Percentiles rank a stretch among this genome's conserved stretches.
phyloP scores from a whole-genome alignment of 202 grass and related monocot species.

The Carex arenaria region DNA sequence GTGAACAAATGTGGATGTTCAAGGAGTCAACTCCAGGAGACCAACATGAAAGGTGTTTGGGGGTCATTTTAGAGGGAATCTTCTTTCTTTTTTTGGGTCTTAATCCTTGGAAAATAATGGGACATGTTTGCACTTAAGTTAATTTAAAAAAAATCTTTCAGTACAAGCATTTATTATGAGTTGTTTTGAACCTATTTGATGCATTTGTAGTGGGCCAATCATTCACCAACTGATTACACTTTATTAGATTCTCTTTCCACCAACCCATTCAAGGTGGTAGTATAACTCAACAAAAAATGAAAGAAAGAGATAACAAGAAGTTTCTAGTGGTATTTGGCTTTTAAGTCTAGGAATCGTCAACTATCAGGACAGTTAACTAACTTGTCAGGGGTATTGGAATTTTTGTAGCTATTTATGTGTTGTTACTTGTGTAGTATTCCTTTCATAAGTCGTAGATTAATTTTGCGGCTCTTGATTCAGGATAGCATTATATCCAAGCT shows the following conservation, averaged over 20 bases:
- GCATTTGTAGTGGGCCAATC: slow-evolving; percentile 23
- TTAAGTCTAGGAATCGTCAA: background rate
- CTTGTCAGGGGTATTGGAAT: background rate
- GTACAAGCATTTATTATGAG: background rate
- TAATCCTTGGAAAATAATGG: background rate
- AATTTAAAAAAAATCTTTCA: background rate
- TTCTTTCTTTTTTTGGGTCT: slow-evolving; percentile 1
- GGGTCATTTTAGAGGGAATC: slow-evolving; percentile 9
- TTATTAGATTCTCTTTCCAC: slow-evolving; percentile 1
- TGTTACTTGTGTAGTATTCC: background rate
- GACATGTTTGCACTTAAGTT: background rate
- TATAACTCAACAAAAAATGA: background rate
- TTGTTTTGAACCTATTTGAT: slow-evolving; percentile 14
- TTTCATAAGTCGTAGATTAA: background rate
- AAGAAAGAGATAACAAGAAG: background rate
- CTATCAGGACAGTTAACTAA: background rate
- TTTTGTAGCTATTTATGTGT: background rate
- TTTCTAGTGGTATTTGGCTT: slow-evolving; percentile 3
- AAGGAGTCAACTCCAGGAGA: background rate
- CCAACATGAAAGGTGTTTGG: background rate
- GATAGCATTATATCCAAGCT: background rate
- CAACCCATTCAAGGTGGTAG: background rate
- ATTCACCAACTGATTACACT: slow-evolving; percentile 7
- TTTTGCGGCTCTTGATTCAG: background rate
- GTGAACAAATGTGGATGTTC: background rate